Evolutionary conservation across 2,329 filamentous ascomycete genomes (phyloP), one percentile per base, ranked within the genome.

Genomic region (Dryadomyces quercus-mongolicae): DNA sequence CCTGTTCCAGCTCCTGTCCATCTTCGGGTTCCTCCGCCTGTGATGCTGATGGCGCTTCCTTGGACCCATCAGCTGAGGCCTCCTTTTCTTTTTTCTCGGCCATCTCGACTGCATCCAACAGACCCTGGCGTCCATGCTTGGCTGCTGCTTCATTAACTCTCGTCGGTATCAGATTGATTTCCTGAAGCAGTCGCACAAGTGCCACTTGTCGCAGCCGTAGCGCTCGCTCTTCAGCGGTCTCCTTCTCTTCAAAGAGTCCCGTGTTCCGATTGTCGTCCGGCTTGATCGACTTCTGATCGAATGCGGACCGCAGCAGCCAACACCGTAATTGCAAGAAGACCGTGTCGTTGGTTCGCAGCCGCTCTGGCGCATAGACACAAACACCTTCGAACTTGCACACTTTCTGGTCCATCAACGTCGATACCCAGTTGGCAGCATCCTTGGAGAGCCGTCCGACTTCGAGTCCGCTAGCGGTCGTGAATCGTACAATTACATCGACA

Each of bases 341-440:
- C 0, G 90, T 97, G 62, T 98, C 93, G 63, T 95, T 95, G 9
- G 91, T 93, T 51, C 88, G 78, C 49, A 97, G 69, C 49, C 81
- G 76, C 54, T 97, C 92, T 0, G 91, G 91, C 0, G 88, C 88
- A 67, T 87, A 97, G 1, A 98, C 89, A 63, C 90, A 95, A 13
- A 79, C 82, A 6, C 87, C 93, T 60, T 95, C 87, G 58, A 98
- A 95, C 21, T 72, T 79, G 72, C 91, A 96, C 3, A 96, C 78
- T 36, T 86, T 85, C 66, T 97, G 90, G 63, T 98, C 93, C 52
- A 97, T 82, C 60, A 98, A 70, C 0, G 90, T 85, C 3, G 93
- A 95, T 6, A 97, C 87, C 91, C 93, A 98, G 56, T 83, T 81
- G 4, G 93, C 90, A 5, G 82, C 84, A 38, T 97, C 91, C 62